Base-by-base conservation (phyloP, 768 basidiomycete genomes). In the Agrocybe pediades region DNA sequence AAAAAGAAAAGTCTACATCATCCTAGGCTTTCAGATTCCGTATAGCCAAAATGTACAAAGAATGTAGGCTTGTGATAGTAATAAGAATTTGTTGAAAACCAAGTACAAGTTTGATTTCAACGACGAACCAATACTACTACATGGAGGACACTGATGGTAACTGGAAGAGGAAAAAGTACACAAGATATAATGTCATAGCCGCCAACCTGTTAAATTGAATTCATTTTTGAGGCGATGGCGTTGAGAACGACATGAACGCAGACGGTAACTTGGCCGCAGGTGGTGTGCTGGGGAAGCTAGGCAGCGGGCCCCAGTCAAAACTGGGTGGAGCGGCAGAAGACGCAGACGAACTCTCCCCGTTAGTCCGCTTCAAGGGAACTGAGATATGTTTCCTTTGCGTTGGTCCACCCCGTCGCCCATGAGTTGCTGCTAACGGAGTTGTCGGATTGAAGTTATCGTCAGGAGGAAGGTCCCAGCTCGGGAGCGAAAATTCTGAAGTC, bases 221-320 rank as follows among this genome's bases (percentile, higher is more conserved):
- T 30, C 2, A 48, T n/a, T 48, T 36, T 15, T 39, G 39, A 5
- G 39, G 19, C 20, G 48, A 17, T 6, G 46, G 21, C 29, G 52
- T 21, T 16, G 61, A 56, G 29, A 59, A 58, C 20, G 62, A 57
- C 16, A 61, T 45, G 48, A 66, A 59, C 23, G 61, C 46, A 9
- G 26, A 48, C 5, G 57, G 57, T 24, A 59, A 13, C 9, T 46
- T 57, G 16, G 54, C 42, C 11, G 65, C 30, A 11, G 62, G 57
- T 11, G 53, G 64, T 39, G 67, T 53, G 40, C 68, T 67, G 40
- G 67, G 62, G 51, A 80, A 79, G 17, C 49, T 71, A 3, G 85
- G 85, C 53, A 86, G 59, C 1, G 85, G 84, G 9, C 86, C 86
- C 85, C 85, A 87, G 58, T 81, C 75, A 64, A 86, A 85, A 1